Evolutionary conservation across 495 filamentous ascomycete genomes (phyloP).

Genomic region (Aspergillus sparsus): DNA sequence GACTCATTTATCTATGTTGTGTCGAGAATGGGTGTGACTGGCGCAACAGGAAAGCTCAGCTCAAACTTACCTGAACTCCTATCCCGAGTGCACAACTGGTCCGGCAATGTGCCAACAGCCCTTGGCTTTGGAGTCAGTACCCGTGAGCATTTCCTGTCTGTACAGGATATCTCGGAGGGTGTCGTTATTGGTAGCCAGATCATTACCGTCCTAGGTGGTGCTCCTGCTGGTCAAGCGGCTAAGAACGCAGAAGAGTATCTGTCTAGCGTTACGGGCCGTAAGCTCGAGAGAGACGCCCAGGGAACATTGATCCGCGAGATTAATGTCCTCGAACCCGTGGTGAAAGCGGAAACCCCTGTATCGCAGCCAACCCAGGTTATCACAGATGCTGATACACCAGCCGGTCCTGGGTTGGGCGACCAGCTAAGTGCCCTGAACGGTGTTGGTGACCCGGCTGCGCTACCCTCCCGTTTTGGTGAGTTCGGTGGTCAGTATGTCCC

Average conservation of each 20-base stretch:
- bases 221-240: slow-evolving; percentile 65
- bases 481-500: slow-evolving; percentile 99
- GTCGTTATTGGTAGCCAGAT: slow-evolving; percentile 98
- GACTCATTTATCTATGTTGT: slow-evolving; percentile 99
- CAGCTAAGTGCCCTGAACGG: slow-evolving; percentile 73
- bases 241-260: slow-evolving; percentile 86
- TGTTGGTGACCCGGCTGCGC: slow-evolving; percentile 50
- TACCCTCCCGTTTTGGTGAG: slow-evolving; percentile 88
- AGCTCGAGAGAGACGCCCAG: slow-evolving; percentile 40
- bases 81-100: slow-evolving; percentile 83
- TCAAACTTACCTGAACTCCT: slow-evolving; percentile 77
- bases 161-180: slow-evolving; percentile 83
- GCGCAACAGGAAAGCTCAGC: slow-evolving; percentile 80
- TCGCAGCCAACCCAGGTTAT: slow-evolving; percentile 56
- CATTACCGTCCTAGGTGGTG: slow-evolving; percentile 73
- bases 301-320: slow-evolving; percentile 37
- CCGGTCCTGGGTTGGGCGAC: slow-evolving; percentile 64
- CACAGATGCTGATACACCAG: slow-evolving; percentile 57
- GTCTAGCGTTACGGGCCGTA: slow-evolving; percentile 72
- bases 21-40: slow-evolving; percentile 95
- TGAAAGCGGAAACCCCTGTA: slow-evolving; percentile 48
- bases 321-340: slow-evolving; percentile 59
- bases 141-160: slow-evolving; percentile 85
- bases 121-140: slow-evolving; percentile 97
- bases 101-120: slow-evolving; percentile 84